Base-by-base conservation (phyloP, 768 basidiomycete species). In the Leccinum olivaceopallidum region DNA sequence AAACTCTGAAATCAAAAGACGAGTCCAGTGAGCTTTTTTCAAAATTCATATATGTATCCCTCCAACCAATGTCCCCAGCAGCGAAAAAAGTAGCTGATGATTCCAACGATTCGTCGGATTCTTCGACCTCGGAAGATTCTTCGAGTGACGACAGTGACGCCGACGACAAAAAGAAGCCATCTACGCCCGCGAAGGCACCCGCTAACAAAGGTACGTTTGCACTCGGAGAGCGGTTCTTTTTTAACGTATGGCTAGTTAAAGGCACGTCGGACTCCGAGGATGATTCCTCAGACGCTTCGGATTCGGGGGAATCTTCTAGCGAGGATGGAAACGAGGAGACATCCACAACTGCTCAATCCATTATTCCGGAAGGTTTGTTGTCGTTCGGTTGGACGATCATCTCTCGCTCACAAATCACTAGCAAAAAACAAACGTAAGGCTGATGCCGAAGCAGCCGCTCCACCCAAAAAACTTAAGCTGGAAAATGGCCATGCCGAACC, bases 401-500 rank as follows among this genome's bases (percentile, higher is more conserved):
- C 42, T 60, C 44, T 53, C 49, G 36, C 34, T 52, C 47, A 65
- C 58, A 32, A n/a, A 28, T 18, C 13, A 10, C 14, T 48, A 60
- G 62, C 54, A 47, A 52, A 58, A 24, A 87, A 83, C 61, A 96
- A 96, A 77, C 88, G 94, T 67, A 95, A 95, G 77, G 92, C 90
- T 30, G 85, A 86, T 28, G 83, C 82, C 22, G 83, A 83, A 28
- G 76, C 76, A 20, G 77, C 82, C 49, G 81, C 80, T 14, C 81
- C 87, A 44, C 75, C 84, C 39, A 96, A 98, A 83, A 96, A 96
- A 77, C 83, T 80, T 67, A 97, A 95, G 80, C 79, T 88, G 53
- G 83, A 76, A 51, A 82, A 87, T 66, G 87, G 80, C 59, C 75
- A 75, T 32, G 74, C 75, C 16, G 71, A 73, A 6, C 69, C 65